Evolutionary conservation across 2,329 filamentous ascomycete species (phyloP).

Genomic region (Penicillium sp.): DNA sequence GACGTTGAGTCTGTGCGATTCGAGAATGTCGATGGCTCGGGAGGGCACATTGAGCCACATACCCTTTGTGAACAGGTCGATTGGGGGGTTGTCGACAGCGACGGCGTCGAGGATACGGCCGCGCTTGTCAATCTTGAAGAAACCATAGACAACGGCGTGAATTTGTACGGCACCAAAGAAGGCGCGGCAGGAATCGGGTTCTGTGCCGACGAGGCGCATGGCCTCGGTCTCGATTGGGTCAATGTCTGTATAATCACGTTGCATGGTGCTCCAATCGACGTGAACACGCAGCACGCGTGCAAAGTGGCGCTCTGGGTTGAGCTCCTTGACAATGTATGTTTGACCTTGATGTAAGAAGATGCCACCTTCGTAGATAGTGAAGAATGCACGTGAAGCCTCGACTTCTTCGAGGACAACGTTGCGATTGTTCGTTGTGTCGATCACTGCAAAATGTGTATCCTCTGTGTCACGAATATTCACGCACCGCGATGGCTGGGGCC

Average conservation of each 20-base stretch:
- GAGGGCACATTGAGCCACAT: slow-evolving; percentile 95
- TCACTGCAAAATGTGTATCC: slow-evolving; percentile 90
- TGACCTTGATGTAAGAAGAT: slow-evolving; percentile 97
- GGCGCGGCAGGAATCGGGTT: slow-evolving; percentile 64
- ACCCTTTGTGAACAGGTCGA: slow-evolving; percentile 80
- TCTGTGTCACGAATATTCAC: slow-evolving; percentile 88
- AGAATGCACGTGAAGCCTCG: slow-evolving; percentile 93
- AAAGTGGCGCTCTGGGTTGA: slow-evolving; percentile 76
- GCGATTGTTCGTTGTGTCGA: slow-evolving; percentile 77
- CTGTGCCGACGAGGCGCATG: slow-evolving; percentile 68
- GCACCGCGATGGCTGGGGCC: slow-evolving; percentile 78
- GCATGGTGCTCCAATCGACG: slow-evolving; percentile 92
- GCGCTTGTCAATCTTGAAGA: slow-evolving; percentile 92
- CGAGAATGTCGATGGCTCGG: slow-evolving; percentile 75
- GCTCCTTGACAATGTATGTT: slow-evolving; percentile 88
- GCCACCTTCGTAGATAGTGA: slow-evolving; percentile 93
- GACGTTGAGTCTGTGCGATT: slow-evolving; percentile 72
- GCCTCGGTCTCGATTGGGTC: slow-evolving; percentile 91
- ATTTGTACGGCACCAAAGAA: slow-evolving; percentile 88
- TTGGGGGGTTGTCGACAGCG: slow-evolving; percentile 88
- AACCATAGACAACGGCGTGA: slow-evolving; percentile 87
- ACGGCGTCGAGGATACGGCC: slow-evolving; percentile 87
- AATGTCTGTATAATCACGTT: slow-evolving; percentile 91
- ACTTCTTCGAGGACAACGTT: slow-evolving; percentile 92
- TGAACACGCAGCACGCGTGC: slow-evolving; percentile 87